A percentile compares a stretch with the other conserved stretches of the same genome.
Conservation (phyloP, 495 filamentous ascomycete species). For the Darksidea phi region DNA sequence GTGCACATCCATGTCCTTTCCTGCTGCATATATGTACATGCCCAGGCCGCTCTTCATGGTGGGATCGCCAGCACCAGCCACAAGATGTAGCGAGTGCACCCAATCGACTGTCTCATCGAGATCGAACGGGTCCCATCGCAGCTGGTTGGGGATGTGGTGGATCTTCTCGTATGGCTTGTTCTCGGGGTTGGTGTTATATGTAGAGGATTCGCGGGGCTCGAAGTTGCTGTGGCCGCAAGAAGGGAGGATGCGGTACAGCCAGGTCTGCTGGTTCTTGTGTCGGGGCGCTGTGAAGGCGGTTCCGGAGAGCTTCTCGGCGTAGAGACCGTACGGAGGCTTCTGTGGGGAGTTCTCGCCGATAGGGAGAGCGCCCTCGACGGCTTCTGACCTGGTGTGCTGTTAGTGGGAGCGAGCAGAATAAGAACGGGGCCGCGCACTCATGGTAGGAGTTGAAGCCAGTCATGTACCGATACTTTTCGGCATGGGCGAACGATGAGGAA, state of each 20-base stretch:
- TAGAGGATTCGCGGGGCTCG: conserved; percentile 52
- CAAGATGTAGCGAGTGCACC: conserved; percentile 70
- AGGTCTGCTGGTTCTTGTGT: conserved; percentile 84
- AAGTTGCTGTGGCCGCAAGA: conserved; percentile 80
- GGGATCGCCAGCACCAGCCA: conserved; percentile 81
- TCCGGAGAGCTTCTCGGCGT: conserved; percentile 90
- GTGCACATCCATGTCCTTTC: conserved; percentile 69
- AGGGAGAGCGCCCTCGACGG: conserved; percentile 59
- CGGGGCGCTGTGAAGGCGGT: conserved; percentile 91
- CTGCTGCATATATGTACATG: conserved; percentile 79
- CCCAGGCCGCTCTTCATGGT: conserved; percentile 78
- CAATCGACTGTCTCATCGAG: conserved; percentile 71
- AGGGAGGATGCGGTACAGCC: conserved; percentile 91
- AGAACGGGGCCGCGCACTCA: conserved; percentile 46
- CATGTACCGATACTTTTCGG: conserved; percentile 59
- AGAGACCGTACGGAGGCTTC: conserved; percentile 79
- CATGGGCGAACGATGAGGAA: conserved; percentile 54
- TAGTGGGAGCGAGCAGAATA: not conserved
- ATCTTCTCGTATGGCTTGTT: conserved; percentile 51
- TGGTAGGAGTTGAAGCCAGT: conserved; percentile 61
- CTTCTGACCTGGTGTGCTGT: conserved; percentile 46
- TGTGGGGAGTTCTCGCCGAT: conserved; percentile 83
- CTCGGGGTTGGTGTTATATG: conserved; percentile 54
- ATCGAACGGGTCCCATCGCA: conserved; percentile 91
- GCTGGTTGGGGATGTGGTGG: conserved; percentile 75